Evolutionary conservation across 306 rosid species (phyloP).

Genomic region (Fragaria nilgerrensis): DNA sequence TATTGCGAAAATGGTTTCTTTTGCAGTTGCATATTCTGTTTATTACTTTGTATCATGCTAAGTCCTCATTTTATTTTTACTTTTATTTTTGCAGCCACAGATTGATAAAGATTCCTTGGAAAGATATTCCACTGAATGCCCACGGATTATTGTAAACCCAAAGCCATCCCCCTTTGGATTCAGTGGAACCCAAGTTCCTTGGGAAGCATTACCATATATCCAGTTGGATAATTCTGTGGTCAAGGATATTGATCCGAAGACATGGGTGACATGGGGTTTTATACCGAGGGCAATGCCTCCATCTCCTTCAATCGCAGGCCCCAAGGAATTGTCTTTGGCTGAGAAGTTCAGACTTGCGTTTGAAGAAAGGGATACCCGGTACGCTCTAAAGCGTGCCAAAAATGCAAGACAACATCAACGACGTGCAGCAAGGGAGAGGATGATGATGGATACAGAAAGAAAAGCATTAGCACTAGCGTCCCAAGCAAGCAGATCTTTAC

Average conservation of each 20-base stretch:
- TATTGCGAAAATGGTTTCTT: background rate
- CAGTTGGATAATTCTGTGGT: constrained; percentile 52
- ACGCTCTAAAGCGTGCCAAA: constrained; percentile 89
- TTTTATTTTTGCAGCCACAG: constrained; percentile 57
- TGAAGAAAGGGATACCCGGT: constrained; percentile 76
- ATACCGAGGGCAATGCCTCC: constrained; percentile 28
- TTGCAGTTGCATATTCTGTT: background rate
- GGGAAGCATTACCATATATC: constrained; percentile 62
- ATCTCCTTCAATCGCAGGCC: constrained; percentile 24
- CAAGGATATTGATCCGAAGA: constrained; percentile 61
- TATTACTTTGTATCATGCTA: background rate
- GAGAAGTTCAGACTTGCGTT: constrained; percentile 91
- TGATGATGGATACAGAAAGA: constrained; percentile 61
- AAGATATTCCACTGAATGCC: constrained; percentile 65
- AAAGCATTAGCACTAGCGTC: constrained; percentile 78
- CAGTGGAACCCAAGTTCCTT: constrained; percentile 55
- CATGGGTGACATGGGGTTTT: constrained; percentile 65
- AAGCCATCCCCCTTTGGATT: constrained; percentile 68
- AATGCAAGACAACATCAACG: constrained; percentile 89
- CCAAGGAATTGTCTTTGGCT: constrained; percentile 67
- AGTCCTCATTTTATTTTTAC: background rate
- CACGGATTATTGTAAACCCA: constrained; percentile 73
- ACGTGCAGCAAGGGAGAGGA: constrained; percentile 68
- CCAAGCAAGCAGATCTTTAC: constrained; percentile 56
- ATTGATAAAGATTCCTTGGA: constrained; percentile 65